A percentile compares a stretch with the other conserved stretches of the same genome.
Conservation (phyloP, 2,329 filamentous ascomycete genomes). For the Magnaporthiopsis incrustans region DNA sequence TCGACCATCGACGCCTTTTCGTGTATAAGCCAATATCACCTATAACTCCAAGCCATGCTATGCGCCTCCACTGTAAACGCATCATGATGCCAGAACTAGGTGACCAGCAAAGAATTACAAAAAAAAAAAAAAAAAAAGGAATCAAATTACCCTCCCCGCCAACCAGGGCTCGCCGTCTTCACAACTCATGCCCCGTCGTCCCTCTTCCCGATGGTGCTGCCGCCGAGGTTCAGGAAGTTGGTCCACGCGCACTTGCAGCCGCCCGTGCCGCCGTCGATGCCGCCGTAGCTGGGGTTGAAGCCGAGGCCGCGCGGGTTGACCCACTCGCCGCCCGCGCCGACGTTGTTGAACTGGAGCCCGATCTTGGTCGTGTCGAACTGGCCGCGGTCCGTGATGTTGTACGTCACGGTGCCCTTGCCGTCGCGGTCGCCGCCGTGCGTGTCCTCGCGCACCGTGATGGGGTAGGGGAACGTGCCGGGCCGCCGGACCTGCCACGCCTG, state of each 20-base stretch:
- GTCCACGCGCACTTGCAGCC: constrained; percentile 24
- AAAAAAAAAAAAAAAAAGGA: neutral
- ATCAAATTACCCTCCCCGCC: neutral
- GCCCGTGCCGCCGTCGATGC: constrained; percentile 54
- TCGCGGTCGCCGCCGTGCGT: constrained; percentile 50
- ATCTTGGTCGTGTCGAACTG: constrained; percentile 23
- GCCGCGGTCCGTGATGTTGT: constrained; percentile 34
- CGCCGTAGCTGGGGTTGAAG: constrained; percentile 41
- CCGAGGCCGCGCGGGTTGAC: constrained; percentile 41
- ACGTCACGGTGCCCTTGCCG: constrained; percentile 47
- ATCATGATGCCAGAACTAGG: neutral
- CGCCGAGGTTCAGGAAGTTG: constrained; percentile 15
- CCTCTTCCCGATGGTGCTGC: neutral
- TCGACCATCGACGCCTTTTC: too few species aligned
- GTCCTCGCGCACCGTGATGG: constrained; percentile 52
- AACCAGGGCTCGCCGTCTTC: neutral
- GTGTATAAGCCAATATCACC: too few species aligned
- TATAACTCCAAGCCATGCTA: neutral
- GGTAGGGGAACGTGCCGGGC: constrained; percentile 57
- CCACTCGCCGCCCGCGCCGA: constrained; percentile 38
- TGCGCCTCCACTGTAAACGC: neutral
- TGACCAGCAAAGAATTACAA: neutral
- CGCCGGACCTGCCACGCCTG: constrained; percentile 23
- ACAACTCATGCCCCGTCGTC: neutral
- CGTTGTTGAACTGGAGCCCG: constrained; percentile 34